These are phyloP conservation scores for Termitomyces sp. DNA, from an alignment of 768 basidiomycete species.

Conservation along the genomic window DNA sequence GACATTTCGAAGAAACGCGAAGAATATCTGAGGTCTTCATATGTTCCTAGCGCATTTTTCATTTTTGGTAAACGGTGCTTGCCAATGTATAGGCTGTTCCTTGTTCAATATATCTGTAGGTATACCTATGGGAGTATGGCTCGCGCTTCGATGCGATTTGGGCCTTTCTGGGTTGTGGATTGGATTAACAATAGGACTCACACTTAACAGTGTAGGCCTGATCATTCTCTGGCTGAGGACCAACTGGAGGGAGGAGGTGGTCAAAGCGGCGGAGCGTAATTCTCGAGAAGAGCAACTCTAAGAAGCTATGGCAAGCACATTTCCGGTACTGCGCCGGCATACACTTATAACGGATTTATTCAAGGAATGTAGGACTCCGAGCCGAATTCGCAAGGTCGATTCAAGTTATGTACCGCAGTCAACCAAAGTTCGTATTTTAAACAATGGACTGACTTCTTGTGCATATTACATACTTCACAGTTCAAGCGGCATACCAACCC, in stretches of 20 bases:
- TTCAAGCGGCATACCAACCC: too few relatives aligned
- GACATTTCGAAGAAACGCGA: background rate
- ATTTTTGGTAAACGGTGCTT: background rate
- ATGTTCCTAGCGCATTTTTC: background rate
- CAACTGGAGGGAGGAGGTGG: slow-evolving; percentile 5
- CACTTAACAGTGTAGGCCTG: background rate
- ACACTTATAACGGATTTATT: too few relatives aligned
- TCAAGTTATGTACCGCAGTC: too few relatives aligned
- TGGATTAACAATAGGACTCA: background rate
- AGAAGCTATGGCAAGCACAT: too few relatives aligned
- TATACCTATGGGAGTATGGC: background rate
- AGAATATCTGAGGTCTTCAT: background rate
- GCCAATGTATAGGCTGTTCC: background rate
- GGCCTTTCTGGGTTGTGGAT: slow-evolving; percentile 7
- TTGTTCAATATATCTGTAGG: background rate
- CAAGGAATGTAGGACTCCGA: too few relatives aligned
- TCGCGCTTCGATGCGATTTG: slow-evolving; percentile 1
- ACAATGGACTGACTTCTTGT: too few relatives aligned
- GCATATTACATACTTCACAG: too few relatives aligned
- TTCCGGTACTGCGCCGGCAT: too few relatives aligned
- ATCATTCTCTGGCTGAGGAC: slow-evolving; percentile 1
- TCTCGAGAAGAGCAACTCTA: background rate
- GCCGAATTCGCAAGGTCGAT: too few relatives aligned
- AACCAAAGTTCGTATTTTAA: too few relatives aligned
- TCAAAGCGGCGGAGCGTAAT: slow-evolving; percentile 4